Evolutionary conservation across 1,284 basidiomycete species (phyloP).

Genomic region (Flammula alnicola): DNA sequence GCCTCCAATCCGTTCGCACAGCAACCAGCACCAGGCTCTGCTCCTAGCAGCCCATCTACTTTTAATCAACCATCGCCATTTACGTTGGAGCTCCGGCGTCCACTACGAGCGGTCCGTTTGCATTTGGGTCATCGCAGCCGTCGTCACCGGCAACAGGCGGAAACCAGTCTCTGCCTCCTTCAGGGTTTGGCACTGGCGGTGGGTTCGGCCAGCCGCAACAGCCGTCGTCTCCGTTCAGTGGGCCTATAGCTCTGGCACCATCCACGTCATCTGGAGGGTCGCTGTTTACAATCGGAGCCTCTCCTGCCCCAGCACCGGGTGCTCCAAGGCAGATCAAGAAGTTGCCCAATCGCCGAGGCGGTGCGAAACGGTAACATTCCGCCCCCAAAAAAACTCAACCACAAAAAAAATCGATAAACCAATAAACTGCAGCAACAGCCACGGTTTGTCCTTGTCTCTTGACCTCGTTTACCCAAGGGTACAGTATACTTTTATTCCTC

Average conservation of each 20-base stretch:
- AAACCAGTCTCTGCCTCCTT: conserved; percentile 41
- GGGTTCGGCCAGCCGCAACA: conserved; percentile 43
- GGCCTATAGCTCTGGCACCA: conserved; percentile 37
- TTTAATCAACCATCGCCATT: conserved; percentile 50
- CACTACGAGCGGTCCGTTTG: conserved; percentile 38
- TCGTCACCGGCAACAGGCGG: conserved; percentile 56
- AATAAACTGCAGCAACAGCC: conserved; percentile 1
- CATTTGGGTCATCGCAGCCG: conserved; percentile 54
- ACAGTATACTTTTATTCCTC: conserved; percentile 16
- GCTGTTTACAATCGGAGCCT: conserved; percentile 63
- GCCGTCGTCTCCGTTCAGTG: conserved; percentile 45
- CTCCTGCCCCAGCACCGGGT: conserved; percentile 40
- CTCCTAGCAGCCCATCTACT: conserved; percentile 60
- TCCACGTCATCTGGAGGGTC: conserved; percentile 40
- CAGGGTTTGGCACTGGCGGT: conserved; percentile 39
- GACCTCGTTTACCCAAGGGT: conserved; percentile 10
- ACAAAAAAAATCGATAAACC: conserved; percentile 14
- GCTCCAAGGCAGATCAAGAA: conserved; percentile 55
- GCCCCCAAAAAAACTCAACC: conserved; percentile 10
- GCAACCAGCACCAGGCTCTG: conserved; percentile 42
- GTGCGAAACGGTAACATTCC: conserved; percentile 40
- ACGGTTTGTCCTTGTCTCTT: conserved; percentile 3
- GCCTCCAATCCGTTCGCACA: conserved; percentile 49
- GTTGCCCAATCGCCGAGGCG: conserved; percentile 50
- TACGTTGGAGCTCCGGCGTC: conserved; percentile 36